phyloP scores from a whole-genome alignment of 768 basidiomycete genomes.

The Phlegmacium glaucopus region DNA sequence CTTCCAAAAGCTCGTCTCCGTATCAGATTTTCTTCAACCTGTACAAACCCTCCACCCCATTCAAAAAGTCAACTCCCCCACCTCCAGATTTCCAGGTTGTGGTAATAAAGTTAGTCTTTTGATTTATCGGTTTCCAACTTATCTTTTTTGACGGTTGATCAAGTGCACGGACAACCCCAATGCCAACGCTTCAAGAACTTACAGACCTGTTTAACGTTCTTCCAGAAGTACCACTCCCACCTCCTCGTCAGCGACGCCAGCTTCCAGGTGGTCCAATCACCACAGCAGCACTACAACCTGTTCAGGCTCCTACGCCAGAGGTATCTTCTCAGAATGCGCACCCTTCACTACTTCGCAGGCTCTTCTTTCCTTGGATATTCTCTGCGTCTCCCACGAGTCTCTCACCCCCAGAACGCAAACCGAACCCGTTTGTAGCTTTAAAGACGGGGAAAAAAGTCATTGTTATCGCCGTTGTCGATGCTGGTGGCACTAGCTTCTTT shows the following conservation, averaged over 20 bases:
- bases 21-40: slow-evolving; percentile 87
- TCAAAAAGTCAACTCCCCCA: slow-evolving; percentile 72
- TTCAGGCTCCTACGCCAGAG: slow-evolving; percentile 7
- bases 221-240: slow-evolving; percentile 66
- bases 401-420: slow-evolving; percentile 28
- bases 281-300: slow-evolving; percentile 7
- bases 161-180: slow-evolving; percentile 78
- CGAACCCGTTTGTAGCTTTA: slow-evolving; percentile 76
- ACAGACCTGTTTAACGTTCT: slow-evolving; percentile 65
- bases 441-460: slow-evolving; percentile 83
- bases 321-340: slow-evolving; percentile 1
- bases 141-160: background rate
- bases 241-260: slow-evolving; percentile 39
- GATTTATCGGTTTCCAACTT: background rate
- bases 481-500: slow-evolving; percentile 85
- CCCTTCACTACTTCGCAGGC: slow-evolving; percentile 15
- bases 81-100: slow-evolving; percentile 85
- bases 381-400: slow-evolving; percentile 8
- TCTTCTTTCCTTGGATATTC: slow-evolving; percentile 24
- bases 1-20: slow-evolving; percentile 37
- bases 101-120: slow-evolving; percentile 69
- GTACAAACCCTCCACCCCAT: slow-evolving; percentile 88
- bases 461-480: slow-evolving; percentile 85
- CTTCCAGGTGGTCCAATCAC: slow-evolving; percentile 9
- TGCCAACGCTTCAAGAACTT: slow-evolving; percentile 82